Percentiles rank a stretch among this genome's conserved stretches.
Evolutionary conservation across 2,329 filamentous ascomycete species (phyloP).

Genomic region (Bipolaris victoriae): DNA sequence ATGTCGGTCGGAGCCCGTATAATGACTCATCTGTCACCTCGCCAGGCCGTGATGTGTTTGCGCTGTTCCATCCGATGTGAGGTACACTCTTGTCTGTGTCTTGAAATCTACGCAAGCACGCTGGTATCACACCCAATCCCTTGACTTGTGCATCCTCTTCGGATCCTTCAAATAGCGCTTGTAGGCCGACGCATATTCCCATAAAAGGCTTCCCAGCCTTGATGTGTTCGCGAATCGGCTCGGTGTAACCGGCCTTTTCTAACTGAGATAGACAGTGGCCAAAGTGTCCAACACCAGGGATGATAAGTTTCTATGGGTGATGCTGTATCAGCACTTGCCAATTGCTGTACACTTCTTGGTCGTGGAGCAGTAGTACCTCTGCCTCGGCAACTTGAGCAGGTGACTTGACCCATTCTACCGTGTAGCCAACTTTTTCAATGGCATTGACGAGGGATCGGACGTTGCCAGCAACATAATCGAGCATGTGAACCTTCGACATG

Average conservation of each 20-base stretch:
- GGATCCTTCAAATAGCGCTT: conserved; percentile 87
- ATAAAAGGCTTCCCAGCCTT: conserved; percentile 94
- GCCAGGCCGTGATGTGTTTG: conserved; percentile 63
- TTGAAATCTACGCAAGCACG: conserved; percentile 75
- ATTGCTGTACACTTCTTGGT: conserved; percentile 24
- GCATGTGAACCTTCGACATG: conserved; percentile 80
- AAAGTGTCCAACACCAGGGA: conserved; percentile 96
- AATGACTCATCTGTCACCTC: conserved; percentile 60
- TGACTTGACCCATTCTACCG: conserved; percentile 87
- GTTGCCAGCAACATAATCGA: conserved; percentile 95
- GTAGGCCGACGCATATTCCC: conserved; percentile 94
- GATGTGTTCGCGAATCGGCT: conserved; percentile 83
- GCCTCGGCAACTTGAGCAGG: conserved; percentile 85
- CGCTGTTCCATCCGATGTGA: conserved; percentile 98
- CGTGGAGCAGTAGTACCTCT: conserved; percentile 63
- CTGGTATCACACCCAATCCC: conserved; percentile 78
- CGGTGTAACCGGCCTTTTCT: conserved; percentile 78
- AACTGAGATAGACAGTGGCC: conserved; percentile 93
- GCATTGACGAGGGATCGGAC: conserved; percentile 95
- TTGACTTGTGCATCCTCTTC: conserved; percentile 74
- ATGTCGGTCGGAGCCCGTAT: conserved; percentile 78
- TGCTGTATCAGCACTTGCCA: conserved; percentile 45
- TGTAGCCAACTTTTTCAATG: conserved; percentile 92
- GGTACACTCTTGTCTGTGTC: conserved; percentile 85
- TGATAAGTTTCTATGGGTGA: conserved; percentile 76